phyloP scores from a whole-genome alignment of 192 early-diverging fungal species.

The Glomus cerebriforme region DNA sequence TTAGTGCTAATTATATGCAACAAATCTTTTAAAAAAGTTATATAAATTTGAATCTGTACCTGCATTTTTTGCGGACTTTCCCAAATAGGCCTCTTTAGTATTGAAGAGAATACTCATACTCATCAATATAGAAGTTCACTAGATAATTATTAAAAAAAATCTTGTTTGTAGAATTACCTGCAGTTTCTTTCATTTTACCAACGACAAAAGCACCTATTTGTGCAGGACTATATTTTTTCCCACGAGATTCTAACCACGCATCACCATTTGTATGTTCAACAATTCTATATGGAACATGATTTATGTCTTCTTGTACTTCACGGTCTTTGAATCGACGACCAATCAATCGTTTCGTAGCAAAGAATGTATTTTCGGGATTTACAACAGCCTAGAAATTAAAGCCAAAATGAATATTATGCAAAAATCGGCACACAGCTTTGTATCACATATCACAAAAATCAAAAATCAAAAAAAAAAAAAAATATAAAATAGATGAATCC shows the following conservation, averaged over 20 bases:
- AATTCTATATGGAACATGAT: slow-evolving; percentile 93
- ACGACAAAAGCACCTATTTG: slow-evolving; percentile 98
- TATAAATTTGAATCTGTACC: slow-evolving; percentile 7
- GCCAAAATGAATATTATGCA: not conserved
- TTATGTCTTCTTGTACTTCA: slow-evolving; percentile 88
- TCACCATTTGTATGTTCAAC: slow-evolving; percentile 94
- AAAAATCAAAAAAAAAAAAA: too few relatives aligned
- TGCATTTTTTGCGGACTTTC: slow-evolving; percentile 20
- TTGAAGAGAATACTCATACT: not conserved
- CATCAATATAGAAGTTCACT: not conserved
- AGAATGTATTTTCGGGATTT: slow-evolving; percentile 98
- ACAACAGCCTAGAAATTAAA: slow-evolving; percentile 71
- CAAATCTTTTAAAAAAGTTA: not conserved
- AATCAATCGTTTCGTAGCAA: slow-evolving; percentile 96
- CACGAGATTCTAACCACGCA: slow-evolving; percentile 96
- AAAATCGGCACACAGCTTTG: not conserved
- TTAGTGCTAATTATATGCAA: not conserved
- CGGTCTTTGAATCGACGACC: slow-evolving; percentile 90
- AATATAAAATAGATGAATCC: too few relatives aligned
- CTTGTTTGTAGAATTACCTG: slow-evolving; percentile 48
- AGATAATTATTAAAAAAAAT: slow-evolving; percentile 45
- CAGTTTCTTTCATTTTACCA: slow-evolving; percentile 99
- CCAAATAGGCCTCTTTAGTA: slow-evolving; percentile 28
- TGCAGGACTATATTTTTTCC: slow-evolving; percentile 93
- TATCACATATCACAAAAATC: not conserved